Evolutionary conservation across 208 protist species (phyloP), one percentile per base, ranked within the genome.

Genomic region (Crithidia acanthocephali): DNA sequence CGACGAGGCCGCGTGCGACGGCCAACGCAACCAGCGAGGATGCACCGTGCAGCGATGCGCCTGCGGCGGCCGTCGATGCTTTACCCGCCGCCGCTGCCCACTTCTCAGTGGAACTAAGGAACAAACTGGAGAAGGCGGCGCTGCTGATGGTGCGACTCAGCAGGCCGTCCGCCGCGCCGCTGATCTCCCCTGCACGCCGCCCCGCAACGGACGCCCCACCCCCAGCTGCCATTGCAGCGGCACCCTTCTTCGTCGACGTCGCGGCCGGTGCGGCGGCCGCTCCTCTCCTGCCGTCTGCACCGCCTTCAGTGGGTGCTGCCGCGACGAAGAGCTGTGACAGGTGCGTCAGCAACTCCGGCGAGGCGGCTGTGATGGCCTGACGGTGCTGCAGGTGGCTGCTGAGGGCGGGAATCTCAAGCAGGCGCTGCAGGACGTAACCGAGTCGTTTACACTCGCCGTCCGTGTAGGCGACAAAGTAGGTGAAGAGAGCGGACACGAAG

Each of bases 381-480:
- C 22, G 30, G 33, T 52, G 56, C 51, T 77, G 72, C 5, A 37
- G 28, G 32, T 53, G 33, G 23, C 47, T 47, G 52, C 69, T 65
- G 15, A 71, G 63, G 16, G 59, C 51, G 9, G 74, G 66, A 22
- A 77, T 25, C 56, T 76, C 51, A 22, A 80, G 55, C 4, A 76
- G 69, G 4, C 67, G 67, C 50, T 69, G 67, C 25, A 95, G 45
- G 9, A 95, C 61, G 61, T 84, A 76, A 47, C 87, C 90, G 5
- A 89, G 27, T 5, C 90, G 83, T 70, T 86, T 88, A 67, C 79
- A 83, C 76, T 95, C 90, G n/a, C 79, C 81, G 72, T 91, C 85
- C 2, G 87, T 93, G 52, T 92, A 77, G 28, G 78, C 90, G 1
- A 90, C 80, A 69, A 93, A 93, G 56, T 88, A 84, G 11, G 86